Conservation (phyloP, 164 flowering plant genomes). For the Berberis vulgaris region DNA sequence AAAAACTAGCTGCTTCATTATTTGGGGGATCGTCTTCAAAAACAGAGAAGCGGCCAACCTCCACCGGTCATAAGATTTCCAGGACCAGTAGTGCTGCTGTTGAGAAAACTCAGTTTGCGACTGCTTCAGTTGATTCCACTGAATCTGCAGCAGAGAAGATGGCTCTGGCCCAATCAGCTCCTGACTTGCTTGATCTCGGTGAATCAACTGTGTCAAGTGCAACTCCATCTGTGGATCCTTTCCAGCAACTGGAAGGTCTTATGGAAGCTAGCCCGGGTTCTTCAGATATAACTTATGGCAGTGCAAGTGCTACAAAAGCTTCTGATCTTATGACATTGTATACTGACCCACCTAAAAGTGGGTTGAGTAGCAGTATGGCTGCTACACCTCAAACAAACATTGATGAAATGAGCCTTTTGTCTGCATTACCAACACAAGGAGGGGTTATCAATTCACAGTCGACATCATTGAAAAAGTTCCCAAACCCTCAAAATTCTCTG, state of each 20-base stretch:
- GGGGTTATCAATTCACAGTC: slow-evolving; percentile 14
- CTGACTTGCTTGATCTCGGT: slow-evolving; percentile 83
- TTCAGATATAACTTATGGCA: slow-evolving; percentile 17
- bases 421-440: slow-evolving; percentile 25
- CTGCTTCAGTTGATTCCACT: slow-evolving; percentile 15
- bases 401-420: slow-evolving; percentile 14
- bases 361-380: not conserved
- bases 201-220: slow-evolving; percentile 31
- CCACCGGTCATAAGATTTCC: slow-evolving; percentile 40
- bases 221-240: slow-evolving; percentile 54
- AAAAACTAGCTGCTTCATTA: slow-evolving; percentile 93
- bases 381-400: slow-evolving; percentile 12
- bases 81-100: slow-evolving; percentile 24
- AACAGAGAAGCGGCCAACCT: slow-evolving; percentile 42
- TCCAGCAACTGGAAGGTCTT: slow-evolving; percentile 84
- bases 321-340: slow-evolving; percentile 50
- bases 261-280: slow-evolving; percentile 34
- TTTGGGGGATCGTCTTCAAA: slow-evolving; percentile 69
- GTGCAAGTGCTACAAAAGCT: slow-evolving; percentile 18
- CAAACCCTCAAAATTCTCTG: slow-evolving; percentile 53
- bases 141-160: slow-evolving; percentile 24
- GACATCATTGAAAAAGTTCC: slow-evolving; percentile 49
- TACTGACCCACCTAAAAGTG: slow-evolving; percentile 27
- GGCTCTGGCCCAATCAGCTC: slow-evolving; percentile 40
- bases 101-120: slow-evolving; percentile 24